Evolutionary conservation across 2,329 filamentous ascomycete species (phyloP).

Genomic region (Falciphora oryzae): DNA sequence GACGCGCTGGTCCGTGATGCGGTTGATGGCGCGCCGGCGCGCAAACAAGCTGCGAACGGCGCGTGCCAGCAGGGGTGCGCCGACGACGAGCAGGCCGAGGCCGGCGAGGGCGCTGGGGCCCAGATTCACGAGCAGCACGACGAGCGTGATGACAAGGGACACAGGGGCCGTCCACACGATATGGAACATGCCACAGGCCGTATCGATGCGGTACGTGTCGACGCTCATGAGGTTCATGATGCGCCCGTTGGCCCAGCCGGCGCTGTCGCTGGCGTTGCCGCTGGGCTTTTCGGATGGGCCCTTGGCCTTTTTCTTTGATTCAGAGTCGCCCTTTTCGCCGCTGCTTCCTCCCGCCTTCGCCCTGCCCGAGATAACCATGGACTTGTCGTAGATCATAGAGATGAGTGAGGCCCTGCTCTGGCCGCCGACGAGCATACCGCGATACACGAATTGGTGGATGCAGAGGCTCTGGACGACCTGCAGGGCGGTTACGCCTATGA

Average conservation of each 20-base stretch:
- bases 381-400: conserved; percentile 83
- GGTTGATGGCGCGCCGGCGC: conserved; percentile 78
- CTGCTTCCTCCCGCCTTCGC: conserved; percentile 72
- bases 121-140: conserved; percentile 78
- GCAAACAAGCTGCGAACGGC: conserved; percentile 72
- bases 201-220: conserved; percentile 88
- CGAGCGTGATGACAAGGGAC: conserved; percentile 69
- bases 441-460: conserved; percentile 88
- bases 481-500: conserved; percentile 79
- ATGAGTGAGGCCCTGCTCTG: conserved; percentile 78
- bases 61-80: conserved; percentile 69
- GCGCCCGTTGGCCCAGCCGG: conserved; percentile 87
- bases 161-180: conserved; percentile 85
- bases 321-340: conserved; percentile 27
- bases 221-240: conserved; percentile 94
- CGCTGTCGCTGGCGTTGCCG: conserved; percentile 50
- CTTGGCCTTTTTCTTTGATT: conserved; percentile 28
- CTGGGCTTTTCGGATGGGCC: conserved; percentile 30
- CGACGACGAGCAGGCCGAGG: conserved; percentile 74
- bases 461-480: conserved; percentile 75
- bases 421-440: conserved; percentile 86
- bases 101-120: conserved; percentile 86
- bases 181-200: conserved; percentile 84
- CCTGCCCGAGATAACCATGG: conserved; percentile 80
- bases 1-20: conserved; percentile 87